phyloP scores from a whole-genome alignment of 768 basidiomycete species.

The Plicaturopsis crispa region DNA sequence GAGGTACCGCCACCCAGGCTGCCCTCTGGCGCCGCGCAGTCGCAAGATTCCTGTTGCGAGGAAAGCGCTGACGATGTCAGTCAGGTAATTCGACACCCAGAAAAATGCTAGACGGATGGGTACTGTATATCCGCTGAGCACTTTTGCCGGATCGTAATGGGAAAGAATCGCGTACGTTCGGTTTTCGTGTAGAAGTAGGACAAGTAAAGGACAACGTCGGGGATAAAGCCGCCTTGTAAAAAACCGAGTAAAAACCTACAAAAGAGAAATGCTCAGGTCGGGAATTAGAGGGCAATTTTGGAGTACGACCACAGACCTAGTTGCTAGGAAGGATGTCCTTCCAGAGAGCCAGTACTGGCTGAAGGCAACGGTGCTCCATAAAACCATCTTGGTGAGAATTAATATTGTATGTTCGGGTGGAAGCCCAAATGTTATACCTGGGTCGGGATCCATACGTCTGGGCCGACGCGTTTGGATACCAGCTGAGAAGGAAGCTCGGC shows the following conservation, averaged over 20 bases:
- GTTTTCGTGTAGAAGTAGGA: slow-evolving; percentile 57
- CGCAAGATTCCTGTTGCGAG: slow-evolving; percentile 55
- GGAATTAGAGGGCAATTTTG: neutral
- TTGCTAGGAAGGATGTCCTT: slow-evolving; percentile 44
- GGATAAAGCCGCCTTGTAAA: slow-evolving; percentile 59
- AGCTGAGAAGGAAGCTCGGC: slow-evolving; percentile 63
- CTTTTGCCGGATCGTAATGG: neutral
- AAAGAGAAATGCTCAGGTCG: neutral
- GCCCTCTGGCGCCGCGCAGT: slow-evolving; percentile 43
- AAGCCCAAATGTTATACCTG: slow-evolving; percentile 28
- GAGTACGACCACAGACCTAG: slow-evolving; percentile 27
- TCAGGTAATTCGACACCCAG: slow-evolving; percentile 55
- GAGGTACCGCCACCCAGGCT: slow-evolving; percentile 52
- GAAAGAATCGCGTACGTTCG: slow-evolving; percentile 33
- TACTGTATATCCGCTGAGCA: slow-evolving; percentile 21
- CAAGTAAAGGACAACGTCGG: slow-evolving; percentile 57
- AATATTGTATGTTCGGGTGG: neutral
- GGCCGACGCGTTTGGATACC: slow-evolving; percentile 59
- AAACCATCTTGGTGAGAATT: slow-evolving; percentile 29
- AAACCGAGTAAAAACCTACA: slow-evolving; percentile 45
- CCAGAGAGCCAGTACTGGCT: slow-evolving; percentile 54
- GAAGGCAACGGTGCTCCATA: slow-evolving; percentile 52
- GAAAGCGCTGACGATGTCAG: slow-evolving; percentile 52
- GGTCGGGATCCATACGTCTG: slow-evolving; percentile 58
- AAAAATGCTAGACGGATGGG: slow-evolving; percentile 65